Evolutionary conservation across 495 filamentous ascomycete genomes (phyloP).

Genomic region (Astrothelium subdiscretum): DNA sequence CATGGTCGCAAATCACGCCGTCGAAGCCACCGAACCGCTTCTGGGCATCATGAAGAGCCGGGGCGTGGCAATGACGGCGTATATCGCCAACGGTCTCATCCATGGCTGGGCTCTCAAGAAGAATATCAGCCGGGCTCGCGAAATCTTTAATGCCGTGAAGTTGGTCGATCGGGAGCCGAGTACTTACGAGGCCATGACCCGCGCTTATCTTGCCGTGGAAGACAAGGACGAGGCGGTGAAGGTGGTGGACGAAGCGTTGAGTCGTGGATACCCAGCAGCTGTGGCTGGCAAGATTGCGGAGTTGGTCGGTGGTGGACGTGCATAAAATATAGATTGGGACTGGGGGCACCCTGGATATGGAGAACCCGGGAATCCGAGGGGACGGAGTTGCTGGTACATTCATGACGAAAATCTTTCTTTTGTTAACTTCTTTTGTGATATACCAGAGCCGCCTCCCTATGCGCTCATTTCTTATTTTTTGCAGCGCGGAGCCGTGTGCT

Average conservation of each 20-base stretch:
- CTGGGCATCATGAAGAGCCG: conserved; percentile 60
- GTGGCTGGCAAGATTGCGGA: conserved; percentile 88
- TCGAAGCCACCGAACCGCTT: conserved; percentile 59
- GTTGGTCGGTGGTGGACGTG: conserved; percentile 47
- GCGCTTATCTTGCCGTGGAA: conserved; percentile 76
- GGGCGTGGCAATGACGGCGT: conserved; percentile 78
- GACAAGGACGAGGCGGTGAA: conserved; percentile 59
- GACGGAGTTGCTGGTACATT: too few relatives aligned
- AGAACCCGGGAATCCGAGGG: not conserved
- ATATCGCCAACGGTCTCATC: conserved; percentile 98
- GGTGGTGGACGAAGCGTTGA: conserved; percentile 84
- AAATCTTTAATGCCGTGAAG: conserved; percentile 64
- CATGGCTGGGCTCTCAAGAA: conserved; percentile 88
- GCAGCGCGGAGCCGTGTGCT: not conserved
- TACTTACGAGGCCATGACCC: conserved; percentile 98
- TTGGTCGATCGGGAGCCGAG: conserved; percentile 77
- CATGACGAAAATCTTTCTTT: not conserved
- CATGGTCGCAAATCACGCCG: conserved; percentile 86
- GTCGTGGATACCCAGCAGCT: conserved; percentile 78
- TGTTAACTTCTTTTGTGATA: not conserved
- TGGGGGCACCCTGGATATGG: not conserved
- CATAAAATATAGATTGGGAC: not conserved
- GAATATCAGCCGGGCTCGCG: conserved; percentile 64
- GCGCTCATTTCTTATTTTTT: not conserved
- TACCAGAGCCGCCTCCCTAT: not conserved